Conservation (phyloP, 306 rosid genomes). For the Dryas alaskensis region DNA sequence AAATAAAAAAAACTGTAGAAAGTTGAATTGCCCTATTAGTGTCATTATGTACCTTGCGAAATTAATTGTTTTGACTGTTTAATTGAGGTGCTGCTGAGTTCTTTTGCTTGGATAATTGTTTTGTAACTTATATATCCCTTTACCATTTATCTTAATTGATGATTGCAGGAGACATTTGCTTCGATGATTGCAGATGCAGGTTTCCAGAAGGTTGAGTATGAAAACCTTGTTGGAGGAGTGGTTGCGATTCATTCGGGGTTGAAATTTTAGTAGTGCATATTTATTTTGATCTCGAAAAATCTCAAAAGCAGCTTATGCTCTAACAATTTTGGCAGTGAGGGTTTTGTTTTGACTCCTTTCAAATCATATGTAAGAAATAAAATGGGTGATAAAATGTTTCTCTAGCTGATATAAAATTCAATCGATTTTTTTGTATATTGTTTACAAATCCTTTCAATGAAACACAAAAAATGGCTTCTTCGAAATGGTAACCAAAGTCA, state of each 20-base stretch:
- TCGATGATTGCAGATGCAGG: constrained; percentile 83
- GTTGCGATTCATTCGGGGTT: constrained; percentile 88
- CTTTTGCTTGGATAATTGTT: background rate
- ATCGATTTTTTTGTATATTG: too few species aligned
- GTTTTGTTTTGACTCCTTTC: background rate
- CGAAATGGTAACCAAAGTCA: too few species aligned
- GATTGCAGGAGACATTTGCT: constrained; percentile 75
- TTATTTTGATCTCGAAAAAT: background rate
- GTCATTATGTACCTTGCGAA: background rate
- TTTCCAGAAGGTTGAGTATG: constrained; percentile 83
- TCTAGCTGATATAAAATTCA: too few species aligned
- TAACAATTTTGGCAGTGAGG: background rate
- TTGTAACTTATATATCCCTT: background rate
- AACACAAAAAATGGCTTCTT: too few species aligned
- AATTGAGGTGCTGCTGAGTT: background rate
- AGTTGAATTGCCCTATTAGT: background rate
- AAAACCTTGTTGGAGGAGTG: constrained; percentile 91
- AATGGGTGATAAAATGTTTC: background rate
- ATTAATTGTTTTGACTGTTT: background rate
- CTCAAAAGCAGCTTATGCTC: background rate
- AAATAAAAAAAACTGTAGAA: background rate
- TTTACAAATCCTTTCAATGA: too few species aligned
- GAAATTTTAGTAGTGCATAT: constrained; percentile 43
- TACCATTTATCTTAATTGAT: constrained; percentile 23
- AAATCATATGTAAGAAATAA: background rate